Base-by-base conservation (phyloP, 2,329 filamentous ascomycete species). In the Penicillium olsonii region DNA sequence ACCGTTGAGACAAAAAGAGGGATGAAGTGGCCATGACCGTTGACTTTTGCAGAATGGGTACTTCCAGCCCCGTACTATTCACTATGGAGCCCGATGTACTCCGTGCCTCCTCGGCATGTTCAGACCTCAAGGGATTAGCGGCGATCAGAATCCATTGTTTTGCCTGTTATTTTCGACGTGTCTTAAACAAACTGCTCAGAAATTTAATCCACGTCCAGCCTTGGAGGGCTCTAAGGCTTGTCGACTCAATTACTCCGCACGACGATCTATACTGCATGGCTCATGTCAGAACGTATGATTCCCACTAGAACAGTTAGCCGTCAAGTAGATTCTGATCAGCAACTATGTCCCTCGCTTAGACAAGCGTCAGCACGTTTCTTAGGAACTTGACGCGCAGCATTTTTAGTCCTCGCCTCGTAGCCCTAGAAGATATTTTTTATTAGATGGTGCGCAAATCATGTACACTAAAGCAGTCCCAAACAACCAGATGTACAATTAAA, bases 111-210 rank as follows among this genome's bases (percentile, higher is more conserved):
- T 51, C 56, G 55, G 55, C 46, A 56, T 60, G 55, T 45, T 4
- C n/a, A n/a, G n/a, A 54, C 50, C 43, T 58, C 51, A 43, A 59
- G 53, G 54, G 59, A 61, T 60, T 52, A 52, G 35, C 57, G 47
- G 19, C 43, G 47, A 54, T 54, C 47, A 41, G 27, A 52, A 52
- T 19, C n/a, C n/a, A 26, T 37, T 43, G 19, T 34, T 31, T 33
- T 17, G 5, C 29, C 19, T 24, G 26, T 26, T 24, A 43, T 42
- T 15, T 17, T 31, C 38, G 3, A 17, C 15, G 20, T 2, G 46
- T 49, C 26, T 49, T 27, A n/a, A n/a, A n/a, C n/a, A n/a, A n/a
- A n/a, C n/a, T n/a, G n/a, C n/a, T n/a, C n/a, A n/a, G n/a, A n/a
- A n/a, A n/a, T n/a, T n/a, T n/a, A n/a, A n/a, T n/a, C n/a, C n/a